Conservation (phyloP, 768 basidiomycete genomes). For the Pulveroboletus sp. region DNA sequence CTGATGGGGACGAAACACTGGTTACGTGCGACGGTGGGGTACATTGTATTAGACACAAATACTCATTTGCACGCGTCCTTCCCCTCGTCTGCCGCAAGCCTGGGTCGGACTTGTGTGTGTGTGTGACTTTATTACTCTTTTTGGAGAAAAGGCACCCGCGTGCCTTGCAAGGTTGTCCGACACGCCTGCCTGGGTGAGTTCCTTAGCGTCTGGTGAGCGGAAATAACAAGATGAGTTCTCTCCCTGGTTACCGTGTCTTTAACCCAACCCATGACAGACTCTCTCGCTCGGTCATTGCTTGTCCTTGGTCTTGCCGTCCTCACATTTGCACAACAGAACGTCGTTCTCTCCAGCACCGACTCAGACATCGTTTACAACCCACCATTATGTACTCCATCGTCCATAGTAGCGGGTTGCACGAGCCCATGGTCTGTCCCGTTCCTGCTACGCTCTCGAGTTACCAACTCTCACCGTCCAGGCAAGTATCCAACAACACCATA, state of each 20-base stretch:
- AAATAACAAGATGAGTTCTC: conserved; percentile 6
- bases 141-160: too few relatives aligned
- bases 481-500: conserved; percentile 13
- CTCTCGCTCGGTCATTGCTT: conserved; percentile 16
- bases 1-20: too few relatives aligned
- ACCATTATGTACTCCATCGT: conserved; percentile 17
- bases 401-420: conserved; percentile 12
- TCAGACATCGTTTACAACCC: conserved; percentile 30
- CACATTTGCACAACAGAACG: conserved; percentile 18
- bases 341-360: conserved; percentile 20
- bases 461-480: conserved; percentile 17
- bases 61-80: too few relatives aligned
- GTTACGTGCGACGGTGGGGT: too few relatives aligned
- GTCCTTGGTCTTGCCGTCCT: conserved; percentile 7
- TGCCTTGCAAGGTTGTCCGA: neutral
- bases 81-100: too few relatives aligned
- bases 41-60: too few relatives aligned
- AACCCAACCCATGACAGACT: conserved; percentile 21
- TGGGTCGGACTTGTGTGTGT: too few relatives aligned
- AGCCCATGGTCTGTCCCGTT: conserved; percentile 24
- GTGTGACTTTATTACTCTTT: too few relatives aligned
- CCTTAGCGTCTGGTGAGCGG: too few relatives aligned
- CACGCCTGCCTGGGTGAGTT: too few relatives aligned
- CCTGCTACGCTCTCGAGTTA: too few relatives aligned
- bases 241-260: conserved; percentile 9